Conservation (phyloP, 352 stramenopile species). For the Globisporangium splendens region DNA sequence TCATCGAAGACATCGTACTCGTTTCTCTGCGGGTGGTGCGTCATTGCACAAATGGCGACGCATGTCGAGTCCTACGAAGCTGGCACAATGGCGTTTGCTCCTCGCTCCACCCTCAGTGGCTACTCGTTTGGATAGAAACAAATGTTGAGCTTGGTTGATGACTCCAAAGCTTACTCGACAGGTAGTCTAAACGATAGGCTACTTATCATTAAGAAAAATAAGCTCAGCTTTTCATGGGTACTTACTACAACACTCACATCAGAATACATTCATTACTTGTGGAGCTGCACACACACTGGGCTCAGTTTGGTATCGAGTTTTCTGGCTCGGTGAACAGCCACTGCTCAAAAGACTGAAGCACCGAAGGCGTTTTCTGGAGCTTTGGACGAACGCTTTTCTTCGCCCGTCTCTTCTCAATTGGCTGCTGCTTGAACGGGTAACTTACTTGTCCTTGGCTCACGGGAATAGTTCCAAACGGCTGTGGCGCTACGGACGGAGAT, state of each 20-base stretch:
- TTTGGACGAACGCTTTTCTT: constrained; percentile 11
- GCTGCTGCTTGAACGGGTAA: constrained; percentile 34
- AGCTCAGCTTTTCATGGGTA: too few relatives aligned
- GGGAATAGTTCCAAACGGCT: not conserved
- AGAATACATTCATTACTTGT: not conserved
- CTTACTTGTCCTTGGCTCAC: not conserved
- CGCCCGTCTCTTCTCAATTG: constrained; percentile 1
- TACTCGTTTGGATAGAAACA: constrained; percentile 28
- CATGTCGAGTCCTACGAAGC: constrained; percentile 43
- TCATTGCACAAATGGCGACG: constrained; percentile 46
- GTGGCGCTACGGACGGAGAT: constrained; percentile 1
- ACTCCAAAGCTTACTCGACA: too few relatives aligned
- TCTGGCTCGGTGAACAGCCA: constrained; percentile 55
- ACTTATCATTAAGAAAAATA: too few relatives aligned
- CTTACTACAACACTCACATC: too few relatives aligned
- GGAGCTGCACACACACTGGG: not conserved
- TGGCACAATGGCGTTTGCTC: constrained; percentile 22
- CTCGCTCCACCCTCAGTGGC: constrained; percentile 34
- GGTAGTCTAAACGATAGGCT: too few relatives aligned
- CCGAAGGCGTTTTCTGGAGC: constrained; percentile 24
- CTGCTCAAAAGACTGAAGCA: constrained; percentile 43
- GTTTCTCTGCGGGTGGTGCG: constrained; percentile 37
- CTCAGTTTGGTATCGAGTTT: constrained; percentile 24
- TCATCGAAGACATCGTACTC: constrained; percentile 31
- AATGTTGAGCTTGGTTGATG: too few relatives aligned